Base-by-base conservation (phyloP, 139 green algal species). In the Astrephomene gubernaculifera region DNA sequence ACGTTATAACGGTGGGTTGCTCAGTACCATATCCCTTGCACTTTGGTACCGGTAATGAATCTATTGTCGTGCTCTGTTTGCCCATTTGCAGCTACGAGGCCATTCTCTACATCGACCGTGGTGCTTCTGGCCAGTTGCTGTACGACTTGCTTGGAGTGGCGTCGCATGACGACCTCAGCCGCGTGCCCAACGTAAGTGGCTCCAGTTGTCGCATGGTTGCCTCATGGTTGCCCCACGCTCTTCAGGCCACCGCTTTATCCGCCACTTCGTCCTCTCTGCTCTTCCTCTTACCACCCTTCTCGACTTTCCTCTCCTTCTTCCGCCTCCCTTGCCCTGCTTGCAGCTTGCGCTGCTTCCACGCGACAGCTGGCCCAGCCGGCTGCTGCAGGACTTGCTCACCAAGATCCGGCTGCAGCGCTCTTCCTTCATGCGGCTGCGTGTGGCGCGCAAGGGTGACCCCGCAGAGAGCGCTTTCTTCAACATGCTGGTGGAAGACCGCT, bases 401-500 rank as follows among this genome's bases (percentile, higher is more conserved):
- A 82, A 88, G 75, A 69, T 96, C 31, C 87, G 95, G 53, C 85
- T 91, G 70, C 86, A 96, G 64, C 92, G 95, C 57, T 83, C 81
- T 21, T 85, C 82, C 44, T 97, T 90, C 89, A 93, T 98, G 89
- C 90, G 91, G 7, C 87, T 97, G 76, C 90, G 90, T 21, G 83
- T 97, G 29, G 80, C 93, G 6, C 90, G 90, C 74, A 91, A 91
- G 87, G 90, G 91, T 2, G 88, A 94, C 45, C 68, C 90, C 21
- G 44, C 87, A 6, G 94, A 97, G 85, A 63, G 80, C 19, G 70
- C 86, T 3, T 98, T 98, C 86, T 91, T 93, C 45, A 78, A 85
- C 33, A 41, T 85, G 35, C 88, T 98, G 82, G 87, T 97, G n/a
- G 96, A 98, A 86, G 96, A 98, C 82, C 81, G 91, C 17, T 89